Evolutionary conservation across 495 filamentous ascomycete species (phyloP).

Genomic region (Emericellopsis terricola): DNA sequence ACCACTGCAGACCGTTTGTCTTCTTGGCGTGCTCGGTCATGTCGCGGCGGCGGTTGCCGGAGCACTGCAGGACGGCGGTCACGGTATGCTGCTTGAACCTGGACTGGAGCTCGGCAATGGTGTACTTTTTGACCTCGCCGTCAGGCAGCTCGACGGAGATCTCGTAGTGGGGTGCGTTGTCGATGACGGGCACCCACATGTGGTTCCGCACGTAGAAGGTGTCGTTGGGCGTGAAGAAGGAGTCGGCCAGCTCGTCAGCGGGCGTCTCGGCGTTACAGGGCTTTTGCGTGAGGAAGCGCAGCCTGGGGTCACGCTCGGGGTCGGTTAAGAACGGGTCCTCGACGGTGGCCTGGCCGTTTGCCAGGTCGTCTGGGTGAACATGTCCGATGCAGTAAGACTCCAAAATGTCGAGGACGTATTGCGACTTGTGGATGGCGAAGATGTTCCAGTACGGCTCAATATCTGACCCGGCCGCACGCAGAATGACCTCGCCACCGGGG

Average conservation of each 20-base stretch:
- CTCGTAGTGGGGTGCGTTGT: constrained; percentile 22
- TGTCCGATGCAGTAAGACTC: constrained; percentile 34
- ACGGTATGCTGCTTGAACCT: constrained; percentile 34
- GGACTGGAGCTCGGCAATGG: constrained; percentile 30
- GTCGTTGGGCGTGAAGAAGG: constrained; percentile 33
- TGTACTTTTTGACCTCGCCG: constrained; percentile 30
- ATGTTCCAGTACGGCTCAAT: constrained; percentile 48
- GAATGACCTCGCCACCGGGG: constrained; percentile 41
- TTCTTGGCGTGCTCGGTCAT: constrained; percentile 32
- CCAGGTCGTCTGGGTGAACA: constrained; percentile 31
- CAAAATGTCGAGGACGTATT: constrained; percentile 38
- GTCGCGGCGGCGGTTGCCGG: constrained; percentile 42
- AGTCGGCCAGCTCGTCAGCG: constrained; percentile 17
- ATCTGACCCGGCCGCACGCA: constrained; percentile 34
- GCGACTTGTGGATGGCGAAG: constrained; percentile 39
- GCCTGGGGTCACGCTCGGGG: constrained; percentile 26
- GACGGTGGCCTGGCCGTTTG: constrained; percentile 26
- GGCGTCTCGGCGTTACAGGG: constrained; percentile 42
- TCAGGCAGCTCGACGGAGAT: constrained; percentile 36
- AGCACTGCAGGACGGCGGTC: constrained; percentile 41
- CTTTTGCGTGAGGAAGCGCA: constrained; percentile 26
- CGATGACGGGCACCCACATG: constrained; percentile 38
- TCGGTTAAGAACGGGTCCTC: constrained; percentile 38
- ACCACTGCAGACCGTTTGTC: constrained; percentile 42
- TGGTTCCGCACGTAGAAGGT: constrained; percentile 46